phyloP scores from a whole-genome alignment of 176 grass and related monocot species.

The Pharus latifolius region DNA sequence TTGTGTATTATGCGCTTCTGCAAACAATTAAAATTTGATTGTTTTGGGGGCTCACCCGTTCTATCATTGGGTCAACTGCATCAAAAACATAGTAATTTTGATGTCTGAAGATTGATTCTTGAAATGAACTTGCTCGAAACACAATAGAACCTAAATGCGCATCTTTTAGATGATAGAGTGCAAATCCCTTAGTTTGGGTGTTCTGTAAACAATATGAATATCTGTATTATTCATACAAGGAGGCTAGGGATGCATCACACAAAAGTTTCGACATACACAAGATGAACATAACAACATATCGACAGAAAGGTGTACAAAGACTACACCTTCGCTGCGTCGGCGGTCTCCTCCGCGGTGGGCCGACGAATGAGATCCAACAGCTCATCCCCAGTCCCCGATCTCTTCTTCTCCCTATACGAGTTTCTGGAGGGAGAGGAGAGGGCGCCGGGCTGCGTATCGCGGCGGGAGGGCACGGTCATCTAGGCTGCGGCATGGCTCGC shows the following conservation, averaged over 20 bases:
- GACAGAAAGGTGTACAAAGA: slow-evolving; percentile 8
- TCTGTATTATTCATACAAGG: too few relatives aligned
- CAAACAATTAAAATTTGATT: slow-evolving; percentile 91
- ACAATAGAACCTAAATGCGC: neutral
- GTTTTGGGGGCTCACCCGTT: slow-evolving; percentile 92
- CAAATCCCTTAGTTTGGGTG: too few relatives aligned
- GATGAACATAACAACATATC: neutral
- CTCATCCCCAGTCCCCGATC: slow-evolving; percentile 91
- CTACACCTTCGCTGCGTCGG: slow-evolving; percentile 91
- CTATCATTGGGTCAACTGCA: slow-evolving; percentile 93
- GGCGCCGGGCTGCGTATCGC: slow-evolving; percentile 60
- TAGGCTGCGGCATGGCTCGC: slow-evolving; percentile 54
- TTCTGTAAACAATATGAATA: too few relatives aligned
- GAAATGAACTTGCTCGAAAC: neutral
- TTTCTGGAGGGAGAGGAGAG: slow-evolving; percentile 62
- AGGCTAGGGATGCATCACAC: too few relatives aligned
- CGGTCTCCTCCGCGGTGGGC: slow-evolving; percentile 85
- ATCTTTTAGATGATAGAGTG: neutral
- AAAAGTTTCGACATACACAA: too few relatives aligned
- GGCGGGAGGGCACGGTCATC: slow-evolving; percentile 60
- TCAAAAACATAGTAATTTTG: neutral
- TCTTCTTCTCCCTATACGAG: slow-evolving; percentile 81
- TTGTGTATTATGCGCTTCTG: slow-evolving; percentile 97
- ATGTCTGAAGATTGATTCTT: neutral
- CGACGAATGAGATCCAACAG: slow-evolving; percentile 97